These are phyloP conservation scores for Didymella arachidicola DNA, from an alignment of 2,329 filamentous ascomycete species.

Conservation along the genomic window DNA sequence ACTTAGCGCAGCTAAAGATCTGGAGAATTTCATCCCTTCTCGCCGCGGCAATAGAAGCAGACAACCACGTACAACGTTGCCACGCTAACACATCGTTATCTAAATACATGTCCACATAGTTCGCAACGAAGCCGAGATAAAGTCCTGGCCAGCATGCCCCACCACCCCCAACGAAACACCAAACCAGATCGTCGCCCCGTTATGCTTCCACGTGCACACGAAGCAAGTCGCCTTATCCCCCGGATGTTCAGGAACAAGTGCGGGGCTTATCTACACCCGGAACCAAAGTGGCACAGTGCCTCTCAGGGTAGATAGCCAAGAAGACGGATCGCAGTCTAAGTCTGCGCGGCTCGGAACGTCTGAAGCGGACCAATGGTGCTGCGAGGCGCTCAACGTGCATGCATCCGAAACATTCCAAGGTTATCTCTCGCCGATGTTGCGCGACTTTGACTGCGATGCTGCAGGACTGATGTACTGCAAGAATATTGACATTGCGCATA, in stretches of 20 bases:
- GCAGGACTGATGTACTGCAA: not conserved
- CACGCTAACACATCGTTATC: too few species aligned
- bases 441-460: not conserved
- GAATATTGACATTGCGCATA: not conserved
- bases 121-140: not conserved
- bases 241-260: conserved; percentile 4
- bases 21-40: too few species aligned
- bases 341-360: not conserved
- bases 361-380: conserved; percentile 3
- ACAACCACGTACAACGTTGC: not conserved
- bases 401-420: not conserved
- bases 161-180: not conserved
- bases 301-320: conserved; percentile 3
- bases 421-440: not conserved
- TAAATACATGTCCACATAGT: not conserved
- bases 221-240: not conserved
- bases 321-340: not conserved
- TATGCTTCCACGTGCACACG: not conserved
- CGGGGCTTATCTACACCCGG: conserved; percentile 3
- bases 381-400: conserved; percentile 1
- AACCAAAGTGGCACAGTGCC: not conserved
- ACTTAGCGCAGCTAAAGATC: too few species aligned
- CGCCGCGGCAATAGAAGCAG: not conserved
- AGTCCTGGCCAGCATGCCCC: not conserved
- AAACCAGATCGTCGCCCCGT: not conserved